These are phyloP conservation scores for Solanum sparsipilum DNA, from an alignment of 257 asterid genomes.

Conservation along the genomic window DNA sequence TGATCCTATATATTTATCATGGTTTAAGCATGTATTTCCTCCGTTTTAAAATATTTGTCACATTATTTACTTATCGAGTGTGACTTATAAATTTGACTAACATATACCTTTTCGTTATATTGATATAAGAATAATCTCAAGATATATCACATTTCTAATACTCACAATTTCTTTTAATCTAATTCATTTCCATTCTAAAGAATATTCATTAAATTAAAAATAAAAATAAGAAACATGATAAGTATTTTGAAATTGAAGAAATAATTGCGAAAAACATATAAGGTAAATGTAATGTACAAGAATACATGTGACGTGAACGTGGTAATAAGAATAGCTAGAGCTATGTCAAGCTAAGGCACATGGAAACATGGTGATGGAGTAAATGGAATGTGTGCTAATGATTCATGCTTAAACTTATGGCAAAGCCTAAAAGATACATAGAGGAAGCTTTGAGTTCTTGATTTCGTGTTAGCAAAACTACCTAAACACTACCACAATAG, in stretches of 20 bases:
- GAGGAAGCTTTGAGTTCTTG: not conserved
- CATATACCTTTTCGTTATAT: not conserved
- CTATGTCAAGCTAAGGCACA: not conserved
- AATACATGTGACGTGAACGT: not conserved
- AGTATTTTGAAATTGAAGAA: not conserved
- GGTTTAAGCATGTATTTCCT: not conserved
- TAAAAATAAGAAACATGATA: not conserved
- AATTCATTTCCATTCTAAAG: not conserved
- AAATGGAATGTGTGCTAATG: not conserved
- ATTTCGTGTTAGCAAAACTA: not conserved
- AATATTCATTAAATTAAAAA: not conserved
- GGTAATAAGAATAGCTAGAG: not conserved
- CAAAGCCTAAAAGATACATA: not conserved
- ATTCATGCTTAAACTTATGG: not conserved
- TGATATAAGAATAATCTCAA: not conserved
- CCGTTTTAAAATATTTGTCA: not conserved
- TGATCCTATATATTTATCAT: not conserved
- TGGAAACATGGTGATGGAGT: conserved; percentile 2
- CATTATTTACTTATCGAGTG: not conserved
- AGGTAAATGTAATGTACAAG: not conserved
- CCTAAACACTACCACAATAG: not conserved
- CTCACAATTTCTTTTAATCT: not conserved
- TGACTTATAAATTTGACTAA: not conserved
- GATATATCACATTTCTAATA: not conserved
- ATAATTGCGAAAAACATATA: not conserved